A percentile compares a stretch with the other conserved stretches of the same genome.
Evolutionary conservation across 78 protist species (phyloP).

Genomic region (Polysphondylium violaceum): DNA sequence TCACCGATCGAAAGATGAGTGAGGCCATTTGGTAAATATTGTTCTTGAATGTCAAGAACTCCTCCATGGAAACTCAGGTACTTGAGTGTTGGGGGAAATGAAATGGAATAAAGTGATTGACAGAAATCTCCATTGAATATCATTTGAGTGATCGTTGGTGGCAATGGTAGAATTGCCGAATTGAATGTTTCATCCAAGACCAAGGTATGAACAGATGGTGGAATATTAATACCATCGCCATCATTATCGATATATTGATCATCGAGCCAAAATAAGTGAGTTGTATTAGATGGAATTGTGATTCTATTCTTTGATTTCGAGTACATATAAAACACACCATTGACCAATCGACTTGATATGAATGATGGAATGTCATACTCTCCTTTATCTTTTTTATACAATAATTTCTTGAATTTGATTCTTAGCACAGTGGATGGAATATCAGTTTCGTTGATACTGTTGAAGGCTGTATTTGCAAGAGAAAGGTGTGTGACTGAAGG

Average conservation of each 20-base stretch:
- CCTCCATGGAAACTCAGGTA: no score
- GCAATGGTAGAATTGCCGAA: no score
- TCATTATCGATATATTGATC: neutral
- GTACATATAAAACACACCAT: neutral
- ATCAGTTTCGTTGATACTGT: neutral
- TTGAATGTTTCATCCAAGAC: no score
- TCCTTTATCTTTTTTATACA: neutral
- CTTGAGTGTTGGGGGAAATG: no score
- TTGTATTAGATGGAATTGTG: neutral
- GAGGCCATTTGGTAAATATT: no score
- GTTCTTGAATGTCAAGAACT: no score
- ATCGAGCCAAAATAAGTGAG: neutral
- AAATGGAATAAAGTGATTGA: no score
- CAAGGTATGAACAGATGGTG: no score
- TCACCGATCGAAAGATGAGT: no score
- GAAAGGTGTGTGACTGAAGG: neutral
- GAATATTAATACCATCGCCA: neutral
- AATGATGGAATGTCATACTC: neutral
- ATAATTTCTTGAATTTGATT: neutral
- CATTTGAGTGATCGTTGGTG: no score
- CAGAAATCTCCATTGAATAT: no score
- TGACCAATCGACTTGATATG: neutral
- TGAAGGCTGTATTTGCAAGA: neutral
- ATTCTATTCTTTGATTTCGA: neutral
- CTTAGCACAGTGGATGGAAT: neutral